These are phyloP conservation scores for Hirschfeldia incana DNA, from an alignment of 345 rosid genomes.

Conservation along the genomic window DNA sequence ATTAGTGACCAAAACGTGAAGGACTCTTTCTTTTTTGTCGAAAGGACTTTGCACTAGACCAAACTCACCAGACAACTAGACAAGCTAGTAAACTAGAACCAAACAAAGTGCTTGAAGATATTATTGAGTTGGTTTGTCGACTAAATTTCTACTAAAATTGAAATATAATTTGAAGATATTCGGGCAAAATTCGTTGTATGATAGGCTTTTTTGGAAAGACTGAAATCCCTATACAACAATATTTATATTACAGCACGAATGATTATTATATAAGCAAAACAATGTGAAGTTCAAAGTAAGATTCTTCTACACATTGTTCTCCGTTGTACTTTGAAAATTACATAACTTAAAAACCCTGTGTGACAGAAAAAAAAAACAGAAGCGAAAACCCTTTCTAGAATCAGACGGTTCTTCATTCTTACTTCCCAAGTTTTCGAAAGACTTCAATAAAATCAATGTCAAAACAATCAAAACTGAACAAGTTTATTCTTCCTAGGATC, in stretches of 20 bases:
- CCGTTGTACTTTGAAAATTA: neutral
- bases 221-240: neutral
- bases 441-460: neutral
- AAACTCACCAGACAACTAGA: neutral
- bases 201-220: neutral
- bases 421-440: neutral
- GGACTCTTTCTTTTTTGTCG: neutral
- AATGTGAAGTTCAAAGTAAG: neutral
- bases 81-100: neutral
- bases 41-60: neutral
- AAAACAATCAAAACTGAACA: conserved; percentile 18
- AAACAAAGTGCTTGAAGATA: neutral
- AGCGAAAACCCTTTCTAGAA: conserved; percentile 1
- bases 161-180: no score
- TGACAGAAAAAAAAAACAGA: neutral
- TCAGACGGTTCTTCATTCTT: neutral
- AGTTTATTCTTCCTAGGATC: conserved; percentile 54
- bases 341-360: neutral
- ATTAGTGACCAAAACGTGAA: neutral
- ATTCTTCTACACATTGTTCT: neutral
- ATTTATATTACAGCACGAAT: neutral
- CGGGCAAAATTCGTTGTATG: no score
- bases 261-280: neutral
- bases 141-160: neutral
- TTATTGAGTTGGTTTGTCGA: neutral